Base-by-base conservation (phyloP, 2,329 filamentous ascomycete genomes). In the Coniella vitis region DNA sequence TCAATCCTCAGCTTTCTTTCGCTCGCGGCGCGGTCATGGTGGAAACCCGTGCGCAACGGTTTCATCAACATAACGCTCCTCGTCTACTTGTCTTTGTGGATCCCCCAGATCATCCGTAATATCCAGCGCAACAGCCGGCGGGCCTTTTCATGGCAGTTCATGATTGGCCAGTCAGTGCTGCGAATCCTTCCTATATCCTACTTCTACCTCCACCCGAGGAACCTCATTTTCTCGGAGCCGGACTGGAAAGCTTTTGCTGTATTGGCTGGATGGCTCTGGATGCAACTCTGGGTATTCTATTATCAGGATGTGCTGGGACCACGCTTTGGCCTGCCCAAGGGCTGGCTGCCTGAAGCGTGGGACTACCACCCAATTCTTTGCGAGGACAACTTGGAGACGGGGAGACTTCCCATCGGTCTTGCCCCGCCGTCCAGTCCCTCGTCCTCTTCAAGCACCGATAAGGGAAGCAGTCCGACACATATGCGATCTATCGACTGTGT, bases 331-430 rank as follows among this genome's bases (percentile, higher is more conserved):
- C 69, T 97, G 1, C 84, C 83, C 2, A 76, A 79, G 38, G 76
- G 78, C 44, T 84, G 81, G 80, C 70, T 74, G 53, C 78, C 80
- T n/a, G 78, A 82, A 49, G 87, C 86, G 1, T 98, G 95, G 77
- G 91, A 98, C 61, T 98, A 98, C 63, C 91, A 98, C 64, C 91
- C 90, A 0, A 75, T 95, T 3, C 73, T 98, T 19, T 81, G 88
- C 22, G 87, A 90, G 60, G 90, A 95, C 54, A 86, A 83, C 51
- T 67, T 88, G 39, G 87, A 95, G 69, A 81, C 86, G 16, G 88
- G 86, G 17, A 84, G 82, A 1, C 68, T 95, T 54, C 90, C 90
- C 0, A 87, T 95, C 50, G 89, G 90, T 1, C 75, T 89, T 14
- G 73, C 79, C 4, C 42, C 50, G 22, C 51, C 52, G 4, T 38